phyloP scores from a whole-genome alignment of 768 basidiomycete species.

The Pulveroboletus sp. region DNA sequence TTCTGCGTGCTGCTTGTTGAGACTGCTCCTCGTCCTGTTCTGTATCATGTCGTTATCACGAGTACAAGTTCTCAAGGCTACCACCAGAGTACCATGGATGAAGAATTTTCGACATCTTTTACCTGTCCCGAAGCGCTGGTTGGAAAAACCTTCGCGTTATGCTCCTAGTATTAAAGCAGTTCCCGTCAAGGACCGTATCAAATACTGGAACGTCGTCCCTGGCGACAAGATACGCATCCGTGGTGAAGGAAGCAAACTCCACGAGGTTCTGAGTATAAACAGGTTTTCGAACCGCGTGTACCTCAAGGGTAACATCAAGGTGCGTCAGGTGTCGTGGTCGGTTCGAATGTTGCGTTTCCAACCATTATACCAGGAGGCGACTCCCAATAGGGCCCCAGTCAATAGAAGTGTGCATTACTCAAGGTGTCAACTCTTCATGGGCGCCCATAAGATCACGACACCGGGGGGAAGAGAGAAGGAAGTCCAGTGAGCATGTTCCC shows the following conservation, averaged over 20 bases:
- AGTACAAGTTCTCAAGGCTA: constrained; percentile 40
- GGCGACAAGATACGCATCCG: constrained; percentile 73
- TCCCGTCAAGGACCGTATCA: constrained; percentile 63
- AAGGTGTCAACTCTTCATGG: constrained; percentile 71
- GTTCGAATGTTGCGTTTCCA: neutral
- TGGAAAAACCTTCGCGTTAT: constrained; percentile 39
- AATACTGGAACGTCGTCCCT: constrained; percentile 84
- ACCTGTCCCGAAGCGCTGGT: constrained; percentile 53
- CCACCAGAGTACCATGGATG: constrained; percentile 53
- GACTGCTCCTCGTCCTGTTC: neutral
- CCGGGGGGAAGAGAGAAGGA: constrained; percentile 32
- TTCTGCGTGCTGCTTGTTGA: neutral
- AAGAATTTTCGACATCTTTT: constrained; percentile 62
- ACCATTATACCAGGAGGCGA: constrained; percentile 16
- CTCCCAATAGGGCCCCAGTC: constrained; percentile 21
- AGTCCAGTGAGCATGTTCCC: constrained; percentile 40
- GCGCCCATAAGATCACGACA: constrained; percentile 44
- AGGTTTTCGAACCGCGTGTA: constrained; percentile 63
- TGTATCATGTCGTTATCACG: constrained; percentile 29
- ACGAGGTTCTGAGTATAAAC: constrained; percentile 72
- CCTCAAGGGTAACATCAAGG: constrained; percentile 40
- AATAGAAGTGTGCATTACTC: constrained; percentile 61
- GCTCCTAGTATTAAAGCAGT: constrained; percentile 49
- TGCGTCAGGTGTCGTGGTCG: constrained; percentile 17
- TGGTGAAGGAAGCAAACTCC: constrained; percentile 57